These are phyloP conservation scores for Haplosporangium sp. DNA, from an alignment of 371 early-diverging fungal species.

Conservation along the genomic window DNA sequence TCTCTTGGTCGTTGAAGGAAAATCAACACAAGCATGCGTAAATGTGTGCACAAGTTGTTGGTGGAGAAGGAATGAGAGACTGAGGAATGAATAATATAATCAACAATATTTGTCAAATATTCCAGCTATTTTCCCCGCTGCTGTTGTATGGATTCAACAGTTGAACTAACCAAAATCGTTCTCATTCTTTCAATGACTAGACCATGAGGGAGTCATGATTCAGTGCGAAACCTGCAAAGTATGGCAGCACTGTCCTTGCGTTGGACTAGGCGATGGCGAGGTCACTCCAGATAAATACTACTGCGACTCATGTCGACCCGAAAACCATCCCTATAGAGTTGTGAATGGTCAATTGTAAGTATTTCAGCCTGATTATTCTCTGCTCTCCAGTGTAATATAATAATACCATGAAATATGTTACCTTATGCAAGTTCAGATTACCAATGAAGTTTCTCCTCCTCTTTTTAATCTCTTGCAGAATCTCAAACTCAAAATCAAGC, in stretches of 20 bases:
- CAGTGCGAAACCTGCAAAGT: constrained; percentile 91
- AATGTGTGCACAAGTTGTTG: no score
- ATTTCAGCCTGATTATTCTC: not conserved
- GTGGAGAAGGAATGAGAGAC: no score
- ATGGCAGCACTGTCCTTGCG: constrained; percentile 93
- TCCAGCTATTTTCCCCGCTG: no score
- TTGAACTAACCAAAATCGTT: constrained; percentile 3
- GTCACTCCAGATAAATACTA: constrained; percentile 87
- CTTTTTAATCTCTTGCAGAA: constrained; percentile 3
- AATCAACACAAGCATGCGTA: no score
- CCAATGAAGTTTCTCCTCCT: not conserved
- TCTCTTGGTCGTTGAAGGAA: not conserved
- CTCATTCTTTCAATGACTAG: constrained; percentile 45
- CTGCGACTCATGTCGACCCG: constrained; percentile 87
- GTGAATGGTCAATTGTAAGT: constrained; percentile 58
- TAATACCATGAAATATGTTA: not conserved
- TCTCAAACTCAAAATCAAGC: constrained; percentile 33
- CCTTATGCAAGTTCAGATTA: not conserved
- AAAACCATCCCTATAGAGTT: constrained; percentile 72
- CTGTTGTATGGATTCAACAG: not conserved
- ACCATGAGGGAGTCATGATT: constrained; percentile 86
- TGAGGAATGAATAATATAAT: no score
- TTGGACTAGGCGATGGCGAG: constrained; percentile 77
- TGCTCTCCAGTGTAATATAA: not conserved
- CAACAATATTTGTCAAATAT: no score